Evolutionary conservation across 2,329 filamentous ascomycete species (phyloP).

Genomic region (Lachnellula willkommii): DNA sequence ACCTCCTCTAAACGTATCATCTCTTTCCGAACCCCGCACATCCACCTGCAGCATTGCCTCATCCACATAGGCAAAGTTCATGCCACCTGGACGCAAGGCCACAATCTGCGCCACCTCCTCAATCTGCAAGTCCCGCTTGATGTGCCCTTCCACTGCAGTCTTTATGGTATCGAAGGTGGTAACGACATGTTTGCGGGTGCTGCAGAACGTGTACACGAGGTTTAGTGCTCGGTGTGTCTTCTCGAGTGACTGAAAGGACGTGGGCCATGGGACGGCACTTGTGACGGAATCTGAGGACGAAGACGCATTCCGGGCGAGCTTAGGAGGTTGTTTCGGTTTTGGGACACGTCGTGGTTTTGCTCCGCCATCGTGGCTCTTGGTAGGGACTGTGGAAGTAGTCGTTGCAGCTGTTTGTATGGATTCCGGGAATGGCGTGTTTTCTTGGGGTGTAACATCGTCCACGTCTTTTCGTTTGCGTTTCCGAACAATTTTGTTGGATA

Average conservation of each 20-base stretch:
- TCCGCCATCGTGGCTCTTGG: slow-evolving; percentile 51
- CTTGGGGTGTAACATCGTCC: slow-evolving; percentile 17
- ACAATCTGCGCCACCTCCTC: slow-evolving; percentile 81
- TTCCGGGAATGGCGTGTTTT: neutral
- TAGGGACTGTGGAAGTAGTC: slow-evolving; percentile 42
- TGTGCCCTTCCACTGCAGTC: slow-evolving; percentile 77
- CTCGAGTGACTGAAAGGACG: slow-evolving; percentile 64
- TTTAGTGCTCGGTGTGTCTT: slow-evolving; percentile 82
- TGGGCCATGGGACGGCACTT: slow-evolving; percentile 56
- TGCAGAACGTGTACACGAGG: slow-evolving; percentile 91
- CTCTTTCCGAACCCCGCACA: slow-evolving; percentile 60
- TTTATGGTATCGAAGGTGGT: slow-evolving; percentile 90
- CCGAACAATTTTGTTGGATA: slow-evolving; percentile 37
- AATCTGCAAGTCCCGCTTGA: slow-evolving; percentile 61
- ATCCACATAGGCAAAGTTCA: slow-evolving; percentile 83
- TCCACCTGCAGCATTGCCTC: slow-evolving; percentile 78
- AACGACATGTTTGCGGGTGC: slow-evolving; percentile 82
- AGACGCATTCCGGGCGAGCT: slow-evolving; percentile 22
- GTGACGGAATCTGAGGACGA: slow-evolving; percentile 22
- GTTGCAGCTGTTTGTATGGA: slow-evolving; percentile 4
- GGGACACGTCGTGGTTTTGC: slow-evolving; percentile 40
- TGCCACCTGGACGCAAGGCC: slow-evolving; percentile 67
- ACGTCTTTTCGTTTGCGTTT: slow-evolving; percentile 36
- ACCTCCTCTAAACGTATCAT: slow-evolving; percentile 58
- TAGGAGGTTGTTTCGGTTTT: slow-evolving; percentile 29